Percentiles rank a stretch among this genome's conserved stretches.
Evolutionary conservation across 257 asterid species (phyloP).

Genomic region (Solanum medicagineum): DNA sequence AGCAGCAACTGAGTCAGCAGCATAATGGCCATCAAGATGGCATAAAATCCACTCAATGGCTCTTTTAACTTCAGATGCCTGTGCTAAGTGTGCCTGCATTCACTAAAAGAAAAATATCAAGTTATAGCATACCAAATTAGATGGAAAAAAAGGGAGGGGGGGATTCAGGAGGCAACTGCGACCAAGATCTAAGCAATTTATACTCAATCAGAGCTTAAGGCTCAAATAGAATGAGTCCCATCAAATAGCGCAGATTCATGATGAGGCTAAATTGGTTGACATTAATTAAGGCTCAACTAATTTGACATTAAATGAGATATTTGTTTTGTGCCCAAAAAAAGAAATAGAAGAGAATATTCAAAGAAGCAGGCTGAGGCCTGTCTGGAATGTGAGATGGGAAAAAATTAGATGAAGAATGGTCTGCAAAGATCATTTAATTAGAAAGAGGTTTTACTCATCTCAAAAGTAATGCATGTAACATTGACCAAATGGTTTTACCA

Average conservation of each 20-base stretch:
- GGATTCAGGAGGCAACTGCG: neutral
- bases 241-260: neutral
- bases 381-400: neutral
- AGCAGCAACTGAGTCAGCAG: constrained; percentile 98
- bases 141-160: neutral
- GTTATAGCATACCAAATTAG: constrained; percentile 35
- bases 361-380: neutral
- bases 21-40: constrained; percentile 89
- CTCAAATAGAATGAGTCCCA: neutral
- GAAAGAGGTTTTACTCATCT: neutral
- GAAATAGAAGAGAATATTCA: neutral
- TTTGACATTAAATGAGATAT: neutral
- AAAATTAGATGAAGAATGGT: neutral
- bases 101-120: constrained; percentile 79
- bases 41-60: constrained; percentile 95
- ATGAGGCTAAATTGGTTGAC: neutral
- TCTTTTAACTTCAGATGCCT: constrained; percentile 91
- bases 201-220: neutral
- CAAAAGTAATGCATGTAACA: neutral
- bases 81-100: constrained; percentile 89
- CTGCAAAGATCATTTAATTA: neutral
- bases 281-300: neutral
- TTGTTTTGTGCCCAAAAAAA: neutral
- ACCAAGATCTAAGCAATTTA: neutral
- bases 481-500: neutral